Evolutionary conservation across 1,284 basidiomycete species (phyloP), one percentile per base, ranked within the genome.

Genomic region (Sphagnurus paluster): DNA sequence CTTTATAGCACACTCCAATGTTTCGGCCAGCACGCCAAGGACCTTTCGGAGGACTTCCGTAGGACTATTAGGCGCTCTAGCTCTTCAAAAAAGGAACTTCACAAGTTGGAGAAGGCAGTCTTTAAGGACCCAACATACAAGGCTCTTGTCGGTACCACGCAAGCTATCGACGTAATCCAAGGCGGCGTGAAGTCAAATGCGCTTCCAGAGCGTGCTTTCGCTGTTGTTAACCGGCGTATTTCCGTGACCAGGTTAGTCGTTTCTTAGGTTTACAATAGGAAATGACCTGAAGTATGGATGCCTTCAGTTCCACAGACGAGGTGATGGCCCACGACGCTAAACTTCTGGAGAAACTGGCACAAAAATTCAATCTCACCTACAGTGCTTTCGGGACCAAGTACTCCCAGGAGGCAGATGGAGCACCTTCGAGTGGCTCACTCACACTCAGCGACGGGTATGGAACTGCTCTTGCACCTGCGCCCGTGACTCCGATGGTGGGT

Each of bases 111-210:
- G 43, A 57, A 63, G 19, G 53, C 61, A 20, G 53, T 82, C 19
- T 59, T 71, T 29, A 47, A 63, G 10, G 64, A 75, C 37, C 60
- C 60, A 5, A 30, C 62, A 3, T 60, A 69, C 42, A 66, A 67
- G 35, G 73, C 72, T 48, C 56, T 79, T 17, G 65, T 84, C 13
- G 70, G 75, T 24, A 90, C 85, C 2, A 87, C 86, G 0, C 84
- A 87, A 58, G 87, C 88, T 1, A 72, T 82, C 29, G 84, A 87
- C 56, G 61, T 88, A 5, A 74, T 88, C 32, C 58, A 69, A 5
- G 86, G 85, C 2, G 86, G 87, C 13, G 79, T 86, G 33, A 88
- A 89, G 65, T 69, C 73, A 41, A 84, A 84, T 53, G 80, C 80
- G 1, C 68, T 84, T 1, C 82, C 81, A 1, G 81, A 84, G 61